A percentile compares a stretch with the other conserved stretches of the same genome.
Evolutionary conservation across 345 rosid genomes (phyloP).

Genomic region (Erucastrum elatum): DNA sequence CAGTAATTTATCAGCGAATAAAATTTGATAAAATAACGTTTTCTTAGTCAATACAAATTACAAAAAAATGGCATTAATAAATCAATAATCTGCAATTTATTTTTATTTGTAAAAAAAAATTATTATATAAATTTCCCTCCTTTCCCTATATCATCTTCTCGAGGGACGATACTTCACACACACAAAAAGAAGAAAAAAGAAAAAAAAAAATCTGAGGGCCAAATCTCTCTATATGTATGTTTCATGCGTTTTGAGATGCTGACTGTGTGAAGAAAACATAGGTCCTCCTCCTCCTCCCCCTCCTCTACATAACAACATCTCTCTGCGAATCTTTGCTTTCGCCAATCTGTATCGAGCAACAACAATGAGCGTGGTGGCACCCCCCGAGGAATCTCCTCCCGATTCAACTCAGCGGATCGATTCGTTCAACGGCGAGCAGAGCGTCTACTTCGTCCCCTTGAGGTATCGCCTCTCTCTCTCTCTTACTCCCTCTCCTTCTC

Average conservation of each 20-base stretch:
- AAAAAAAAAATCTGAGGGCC: neutral
- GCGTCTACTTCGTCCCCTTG: slow-evolving; percentile 86
- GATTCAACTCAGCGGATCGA: slow-evolving; percentile 61
- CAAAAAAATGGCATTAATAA: too few species aligned
- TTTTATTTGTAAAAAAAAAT: neutral
- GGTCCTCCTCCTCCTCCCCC: neutral
- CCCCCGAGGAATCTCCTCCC: slow-evolving; percentile 54
- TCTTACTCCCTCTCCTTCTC: neutral
- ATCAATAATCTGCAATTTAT: neutral
- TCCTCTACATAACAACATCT: neutral
- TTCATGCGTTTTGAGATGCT: slow-evolving; percentile 25
- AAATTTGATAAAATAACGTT: neutral
- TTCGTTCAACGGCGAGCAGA: slow-evolving; percentile 72
- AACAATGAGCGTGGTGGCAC: slow-evolving; percentile 34
- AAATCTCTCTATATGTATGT: slow-evolving; percentile 4
- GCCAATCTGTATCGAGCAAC: slow-evolving; percentile 7
- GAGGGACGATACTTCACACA: slow-evolving; percentile 9
- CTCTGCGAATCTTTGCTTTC: slow-evolving; percentile 2
- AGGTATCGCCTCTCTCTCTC: slow-evolving; percentile 45
- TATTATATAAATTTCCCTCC: slow-evolving; percentile 37
- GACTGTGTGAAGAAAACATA: slow-evolving; percentile 29
- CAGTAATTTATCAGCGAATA: neutral
- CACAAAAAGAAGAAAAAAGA: neutral
- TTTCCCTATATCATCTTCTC: slow-evolving; percentile 22
- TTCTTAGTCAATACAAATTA: neutral